A percentile compares a stretch with the other conserved stretches of the same genome.
phyloP scores from a whole-genome alignment of 116 monocot species.

The Trichopus zeylanicus region DNA sequence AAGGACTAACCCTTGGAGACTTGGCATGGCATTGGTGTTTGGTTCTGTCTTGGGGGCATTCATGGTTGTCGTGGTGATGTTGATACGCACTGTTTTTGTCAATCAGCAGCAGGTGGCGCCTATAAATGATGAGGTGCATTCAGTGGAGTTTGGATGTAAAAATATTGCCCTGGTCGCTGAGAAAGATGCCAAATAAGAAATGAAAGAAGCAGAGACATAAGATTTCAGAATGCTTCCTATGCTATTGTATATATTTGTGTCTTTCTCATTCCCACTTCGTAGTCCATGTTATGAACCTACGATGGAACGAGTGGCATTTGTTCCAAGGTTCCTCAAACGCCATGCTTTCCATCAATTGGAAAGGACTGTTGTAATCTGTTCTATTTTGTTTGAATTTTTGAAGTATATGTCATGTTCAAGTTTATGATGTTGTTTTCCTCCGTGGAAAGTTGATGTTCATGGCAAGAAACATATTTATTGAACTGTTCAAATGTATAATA shows the following conservation, averaged over 20 bases:
- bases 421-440: too few species aligned
- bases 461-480: too few species aligned
- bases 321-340: neutral
- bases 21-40: neutral
- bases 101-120: neutral
- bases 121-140: neutral
- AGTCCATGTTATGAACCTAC: constrained; percentile 1
- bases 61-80: neutral
- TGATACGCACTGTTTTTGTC: neutral
- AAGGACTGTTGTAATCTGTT: neutral
- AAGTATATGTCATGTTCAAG: too few species aligned
- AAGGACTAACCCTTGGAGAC: neutral
- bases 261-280: neutral
- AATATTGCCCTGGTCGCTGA: neutral
- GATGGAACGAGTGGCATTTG: constrained; percentile 1
- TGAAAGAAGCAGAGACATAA: neutral
- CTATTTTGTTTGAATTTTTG: too few species aligned
- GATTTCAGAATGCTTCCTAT: neutral
- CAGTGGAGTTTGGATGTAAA: neutral
- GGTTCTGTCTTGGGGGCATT: neutral
- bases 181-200: neutral
- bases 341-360: constrained; percentile 1
- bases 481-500: too few species aligned
- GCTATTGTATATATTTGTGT: neutral
- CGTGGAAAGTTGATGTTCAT: too few species aligned